Base-by-base conservation (phyloP, 2,329 filamentous ascomycete species). In the Triangularia setosa region DNA sequence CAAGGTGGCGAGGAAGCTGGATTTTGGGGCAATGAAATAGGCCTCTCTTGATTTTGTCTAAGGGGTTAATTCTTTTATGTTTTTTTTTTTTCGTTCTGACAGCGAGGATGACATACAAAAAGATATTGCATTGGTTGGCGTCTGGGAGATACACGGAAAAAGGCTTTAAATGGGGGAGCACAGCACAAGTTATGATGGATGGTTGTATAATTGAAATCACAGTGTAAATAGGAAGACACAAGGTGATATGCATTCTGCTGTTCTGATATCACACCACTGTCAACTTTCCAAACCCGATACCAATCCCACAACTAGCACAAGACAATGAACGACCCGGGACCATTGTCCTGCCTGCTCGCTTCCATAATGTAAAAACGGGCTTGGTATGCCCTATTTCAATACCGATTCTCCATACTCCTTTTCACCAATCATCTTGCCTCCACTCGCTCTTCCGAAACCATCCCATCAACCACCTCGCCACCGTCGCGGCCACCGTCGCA, bases 1-100 rank as follows among this genome's bases (percentile, higher is more conserved):
- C 68, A 93, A 92, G 76, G 90, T 96, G 16, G 92, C 93, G 44
- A 84, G 92, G 65, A 93, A 91, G 78, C 79, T 97, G 67, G 89
- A 95, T 75, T 95, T 95, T 79, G 87, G 87, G 61, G 77, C 72
- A 33, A 79, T 79, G 68, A 76, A 72, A 63, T 21, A 35, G 12
- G 33, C 5, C 33, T n/a, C n/a, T n/a, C n/a, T n/a, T n/a, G n/a
- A n/a, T n/a, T n/a, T n/a, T n/a, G n/a, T n/a, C n/a, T n/a, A n/a
- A n/a, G n/a, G n/a, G n/a, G n/a, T n/a, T n/a, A n/a, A n/a, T n/a
- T n/a, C n/a, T n/a, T n/a, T n/a, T n/a, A n/a, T n/a, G n/a, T n/a
- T n/a, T n/a, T n/a, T n/a, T n/a, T n/a, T n/a, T n/a, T n/a, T n/a
- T n/a, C n/a, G n/a, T 33, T 33, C 12, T 4, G 30, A 28, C 27